Base-by-base conservation (phyloP, 306 rosid species). In the Inga leiocalycina region DNA sequence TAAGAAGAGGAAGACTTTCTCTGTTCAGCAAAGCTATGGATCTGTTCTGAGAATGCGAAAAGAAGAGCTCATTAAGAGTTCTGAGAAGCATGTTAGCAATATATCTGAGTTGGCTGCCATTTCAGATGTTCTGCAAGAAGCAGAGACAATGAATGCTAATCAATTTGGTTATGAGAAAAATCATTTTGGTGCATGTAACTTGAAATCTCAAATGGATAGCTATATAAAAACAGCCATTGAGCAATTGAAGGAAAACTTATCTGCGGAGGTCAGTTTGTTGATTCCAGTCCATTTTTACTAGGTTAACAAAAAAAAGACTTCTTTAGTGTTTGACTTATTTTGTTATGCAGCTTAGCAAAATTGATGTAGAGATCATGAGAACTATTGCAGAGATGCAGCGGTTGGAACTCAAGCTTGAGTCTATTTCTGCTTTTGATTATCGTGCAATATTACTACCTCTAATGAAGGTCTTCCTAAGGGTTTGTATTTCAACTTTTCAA, bases 171-270 rank as follows among this genome's bases (percentile, higher is more conserved):
- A 87, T 56, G 94, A 88, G 82, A 97, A 92, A 78, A 88, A 87
- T 66, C 89, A 87, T 91, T 78, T 82, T 70, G 85, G 94, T 48
- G 86, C 56, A 74, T 86, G 89, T 87, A 97, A 92, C 84, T 73
- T 93, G 89, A 97, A 96, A 86, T 88, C 94, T 12, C 97, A 87
- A 88, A 92, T 86, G 86, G 98, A 96, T 84, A 84, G 89, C 68
- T 88, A 91, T 83, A 84, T 96, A 72, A 97, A 91, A 90, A 82
- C 80, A 87, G 92, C 94, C 62, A 89, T 96, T 84, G 96, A 88
- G 90, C 92, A 91, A 82, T 91, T 85, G 89, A 97, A 94, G 84
- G 98, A 94, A 83, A 94, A 88, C 35, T 75, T 89, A 83, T 85
- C 92, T 85, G 75, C 90, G 45, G 99, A 97, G 98, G 99, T 92